A percentile compares a stretch with the other conserved stretches of the same genome.
Conservation (phyloP, 441 rosid species). For the Euphorbia celastroides region DNA sequence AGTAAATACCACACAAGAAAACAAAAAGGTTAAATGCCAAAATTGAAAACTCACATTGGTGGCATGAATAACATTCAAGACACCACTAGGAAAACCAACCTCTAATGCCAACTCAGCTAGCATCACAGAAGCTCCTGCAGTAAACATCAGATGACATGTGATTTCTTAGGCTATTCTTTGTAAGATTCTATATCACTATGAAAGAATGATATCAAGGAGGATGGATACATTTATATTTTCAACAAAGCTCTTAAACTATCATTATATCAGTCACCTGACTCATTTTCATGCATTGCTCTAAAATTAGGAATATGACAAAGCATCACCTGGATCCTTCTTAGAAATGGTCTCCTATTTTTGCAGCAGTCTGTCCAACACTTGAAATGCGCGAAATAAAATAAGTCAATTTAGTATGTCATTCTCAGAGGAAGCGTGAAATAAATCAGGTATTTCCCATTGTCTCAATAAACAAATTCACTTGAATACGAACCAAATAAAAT, state of each 20-base stretch:
- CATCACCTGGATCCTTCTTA: slow-evolving; percentile 86
- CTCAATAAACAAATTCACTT: too few species aligned
- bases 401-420: too few species aligned
- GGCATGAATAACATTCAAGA: slow-evolving; percentile 82
- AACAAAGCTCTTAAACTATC: not conserved
- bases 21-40: slow-evolving; percentile 1
- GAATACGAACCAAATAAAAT: too few species aligned
- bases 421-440: too few species aligned
- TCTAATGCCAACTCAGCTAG: slow-evolving; percentile 90
- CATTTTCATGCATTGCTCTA: not conserved
- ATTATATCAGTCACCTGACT: slow-evolving; percentile 4
- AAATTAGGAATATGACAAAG: not conserved
- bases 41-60: slow-evolving; percentile 52
- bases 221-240: not conserved
- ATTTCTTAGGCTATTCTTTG: not conserved
- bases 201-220: not conserved
- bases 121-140: slow-evolving; percentile 75
- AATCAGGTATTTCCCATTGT: too few species aligned
- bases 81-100: slow-evolving; percentile 89
- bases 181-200: not conserved
- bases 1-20: slow-evolving; percentile 1
- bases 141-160: slow-evolving; percentile 8
- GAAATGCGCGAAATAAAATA: slow-evolving; percentile 97
- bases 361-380: slow-evolving; percentile 99
- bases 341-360: slow-evolving; percentile 99